Base-by-base conservation (phyloP, 176 grass and related monocot genomes). In the Zizania latifolia region DNA sequence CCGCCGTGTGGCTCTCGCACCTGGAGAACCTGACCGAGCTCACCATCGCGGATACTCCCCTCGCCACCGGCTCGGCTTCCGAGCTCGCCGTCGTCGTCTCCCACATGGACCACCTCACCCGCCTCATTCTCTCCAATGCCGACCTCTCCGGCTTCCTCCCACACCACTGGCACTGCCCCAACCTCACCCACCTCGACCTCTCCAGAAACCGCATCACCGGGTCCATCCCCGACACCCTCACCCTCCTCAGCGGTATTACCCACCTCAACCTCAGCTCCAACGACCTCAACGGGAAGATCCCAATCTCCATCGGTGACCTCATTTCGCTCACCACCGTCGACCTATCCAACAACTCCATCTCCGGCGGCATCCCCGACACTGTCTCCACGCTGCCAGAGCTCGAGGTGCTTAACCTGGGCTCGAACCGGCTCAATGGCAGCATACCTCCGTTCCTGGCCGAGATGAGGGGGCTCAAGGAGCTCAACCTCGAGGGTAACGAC, bases 201-300 rank as follows among this genome's bases (percentile, higher is more conserved):
- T 99, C 95, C 26, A 72, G 75, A 44, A 99, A 99, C 86, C 84
- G 30, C 68, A 93, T 99, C 81, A 31, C 74, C n/a, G 91, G 91
- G 27, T 16, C 79, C 39, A 54, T 99, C 21, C 91, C 95, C 5
- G 75, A 86, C 59, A 83, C 91, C 10, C 74, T 99, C 71, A 92
- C 86, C 26, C 78, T 90, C 48, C 83, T 99, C 36, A 82, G 46
- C 81, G 88, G 46, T 54, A 79, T 99, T 34, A 68, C 82, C 43
- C 78, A 78, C 55, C 56, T 99, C 58, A 88, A 99, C 72, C 87
- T 99, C 72, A 92, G 91, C 82, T 92, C 91, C 55, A 99, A 99
- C 65, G 65, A 60, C 1, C 89, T 99, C 84, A 44, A 86, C 32
- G 89, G 95, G 22, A 24, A 35, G 31, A 81, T 99, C n/a, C 95